These are phyloP conservation scores for Taphrina populina DNA, from an alignment of 1,139 yeast species.

Conservation along the genomic window DNA sequence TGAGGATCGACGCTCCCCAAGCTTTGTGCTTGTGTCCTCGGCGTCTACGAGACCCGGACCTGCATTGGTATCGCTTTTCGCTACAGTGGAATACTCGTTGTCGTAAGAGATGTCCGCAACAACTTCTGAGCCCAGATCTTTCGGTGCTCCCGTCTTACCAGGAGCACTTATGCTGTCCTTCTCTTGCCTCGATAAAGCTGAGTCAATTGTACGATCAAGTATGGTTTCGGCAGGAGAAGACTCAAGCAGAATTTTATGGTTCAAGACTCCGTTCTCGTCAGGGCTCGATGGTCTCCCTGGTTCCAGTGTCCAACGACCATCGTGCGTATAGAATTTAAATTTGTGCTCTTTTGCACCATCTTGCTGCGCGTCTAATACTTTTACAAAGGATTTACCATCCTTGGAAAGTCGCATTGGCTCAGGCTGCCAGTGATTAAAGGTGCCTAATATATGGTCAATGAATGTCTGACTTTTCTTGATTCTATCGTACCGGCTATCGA, in stretches of 20 bases:
- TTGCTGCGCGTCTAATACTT: not conserved
- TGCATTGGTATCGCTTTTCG: not conserved
- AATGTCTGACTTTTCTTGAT: not conserved
- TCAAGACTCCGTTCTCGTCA: conserved; percentile 16
- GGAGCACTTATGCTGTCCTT: conserved; percentile 7
- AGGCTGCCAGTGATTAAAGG: conserved; percentile 25
- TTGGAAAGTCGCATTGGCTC: conserved; percentile 15
- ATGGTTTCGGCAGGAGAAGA: not conserved
- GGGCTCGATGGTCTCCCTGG: conserved; percentile 12
- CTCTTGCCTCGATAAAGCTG: not conserved
- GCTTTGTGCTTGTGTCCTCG: not conserved
- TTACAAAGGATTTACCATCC: conserved; percentile 7
- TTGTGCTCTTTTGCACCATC: not conserved
- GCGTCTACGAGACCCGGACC: conserved; percentile 17
- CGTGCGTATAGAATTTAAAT: conserved; percentile 8
- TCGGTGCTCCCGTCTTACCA: not conserved
- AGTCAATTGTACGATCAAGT: not conserved
- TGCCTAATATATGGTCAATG: not conserved
- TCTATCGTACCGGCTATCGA: conserved; percentile 6
- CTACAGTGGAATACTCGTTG: not conserved
- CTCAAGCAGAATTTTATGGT: conserved; percentile 2
- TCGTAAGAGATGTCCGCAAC: not conserved
- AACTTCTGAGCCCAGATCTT: conserved; percentile 7
- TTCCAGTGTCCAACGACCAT: conserved; percentile 21
- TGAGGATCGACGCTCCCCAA: not conserved